phyloP scores from a whole-genome alignment of 2,329 filamentous ascomycete species.

The Xylogone sp. region DNA sequence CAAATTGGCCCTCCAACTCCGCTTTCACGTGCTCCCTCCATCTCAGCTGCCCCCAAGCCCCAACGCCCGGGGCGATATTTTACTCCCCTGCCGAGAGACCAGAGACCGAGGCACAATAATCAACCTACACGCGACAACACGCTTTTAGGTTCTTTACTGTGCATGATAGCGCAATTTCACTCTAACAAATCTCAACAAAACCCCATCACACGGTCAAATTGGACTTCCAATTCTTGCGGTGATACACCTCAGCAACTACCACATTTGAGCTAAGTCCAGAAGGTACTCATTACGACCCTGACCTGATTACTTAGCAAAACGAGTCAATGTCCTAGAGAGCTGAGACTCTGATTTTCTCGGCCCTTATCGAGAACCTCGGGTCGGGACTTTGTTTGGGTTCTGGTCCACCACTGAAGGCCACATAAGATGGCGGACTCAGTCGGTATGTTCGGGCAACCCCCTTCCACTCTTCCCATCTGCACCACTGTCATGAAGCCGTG shows the following conservation, averaged over 20 bases:
- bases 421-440: constrained; percentile 49
- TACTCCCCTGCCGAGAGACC: not conserved
- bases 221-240: not conserved
- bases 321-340: not conserved
- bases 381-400: not conserved
- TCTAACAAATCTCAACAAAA: not conserved
- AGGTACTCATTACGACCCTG: not conserved
- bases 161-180: not conserved
- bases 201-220: not conserved
- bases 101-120: not conserved
- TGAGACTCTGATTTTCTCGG: not conserved
- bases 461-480: constrained; percentile 2
- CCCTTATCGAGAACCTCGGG: not conserved
- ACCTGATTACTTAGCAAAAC: too few species aligned
- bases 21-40: too few species aligned
- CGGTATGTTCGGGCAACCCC: constrained; percentile 31
- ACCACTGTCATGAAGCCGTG: not conserved
- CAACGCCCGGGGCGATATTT: too few species aligned
- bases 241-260: not conserved
- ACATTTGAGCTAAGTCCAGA: not conserved
- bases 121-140: not conserved
- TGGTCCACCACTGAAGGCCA: constrained; percentile 1
- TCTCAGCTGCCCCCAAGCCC: too few species aligned
- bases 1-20: too few species aligned
- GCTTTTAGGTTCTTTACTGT: not conserved